Conservation (phyloP, 345 rosid species). For the Eucalyptus grandis region DNA sequence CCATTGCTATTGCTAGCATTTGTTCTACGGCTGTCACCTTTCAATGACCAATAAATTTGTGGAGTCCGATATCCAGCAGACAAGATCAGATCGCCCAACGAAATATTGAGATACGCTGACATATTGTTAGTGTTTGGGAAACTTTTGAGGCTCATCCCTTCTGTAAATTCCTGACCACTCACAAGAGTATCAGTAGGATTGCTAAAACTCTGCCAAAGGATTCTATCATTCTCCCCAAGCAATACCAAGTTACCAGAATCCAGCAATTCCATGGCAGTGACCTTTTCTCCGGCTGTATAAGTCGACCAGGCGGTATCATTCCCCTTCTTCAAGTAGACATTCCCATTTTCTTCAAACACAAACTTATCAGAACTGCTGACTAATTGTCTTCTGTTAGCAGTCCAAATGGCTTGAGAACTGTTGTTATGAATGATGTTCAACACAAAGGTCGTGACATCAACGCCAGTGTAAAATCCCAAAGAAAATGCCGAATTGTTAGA, state of each 20-base stretch:
- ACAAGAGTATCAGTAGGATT: conserved; percentile 33
- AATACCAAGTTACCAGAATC: conserved; percentile 49
- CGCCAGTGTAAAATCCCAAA: conserved; percentile 19
- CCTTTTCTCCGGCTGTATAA: conserved; percentile 17
- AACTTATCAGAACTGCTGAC: conserved; percentile 18
- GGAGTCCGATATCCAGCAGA: conserved; percentile 23
- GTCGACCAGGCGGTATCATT: conserved; percentile 22
- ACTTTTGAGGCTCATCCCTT: conserved; percentile 30
- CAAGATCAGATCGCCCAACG: conserved; percentile 22
- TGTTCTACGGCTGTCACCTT: conserved; percentile 11
- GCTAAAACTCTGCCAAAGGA: conserved; percentile 46
- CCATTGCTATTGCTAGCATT: background rate
- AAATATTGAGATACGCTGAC: conserved; percentile 13
- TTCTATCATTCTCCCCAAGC: conserved; percentile 3
- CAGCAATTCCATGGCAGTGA: conserved; percentile 18
- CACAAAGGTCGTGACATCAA: conserved; percentile 12
- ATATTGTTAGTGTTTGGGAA: background rate
- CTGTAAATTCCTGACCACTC: conserved; percentile 16
- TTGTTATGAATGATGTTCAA: conserved; percentile 17
- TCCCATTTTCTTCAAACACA: conserved; percentile 25
- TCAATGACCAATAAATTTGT: conserved; percentile 40
- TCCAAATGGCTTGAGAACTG: conserved; percentile 24
- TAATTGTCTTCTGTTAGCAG: conserved; percentile 25
- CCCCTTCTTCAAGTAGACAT: conserved; percentile 13
- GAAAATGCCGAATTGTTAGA: conserved; percentile 24